phyloP scores from a whole-genome alignment of 1,284 basidiomycete species.

The Uromyces viciae-fabae region DNA sequence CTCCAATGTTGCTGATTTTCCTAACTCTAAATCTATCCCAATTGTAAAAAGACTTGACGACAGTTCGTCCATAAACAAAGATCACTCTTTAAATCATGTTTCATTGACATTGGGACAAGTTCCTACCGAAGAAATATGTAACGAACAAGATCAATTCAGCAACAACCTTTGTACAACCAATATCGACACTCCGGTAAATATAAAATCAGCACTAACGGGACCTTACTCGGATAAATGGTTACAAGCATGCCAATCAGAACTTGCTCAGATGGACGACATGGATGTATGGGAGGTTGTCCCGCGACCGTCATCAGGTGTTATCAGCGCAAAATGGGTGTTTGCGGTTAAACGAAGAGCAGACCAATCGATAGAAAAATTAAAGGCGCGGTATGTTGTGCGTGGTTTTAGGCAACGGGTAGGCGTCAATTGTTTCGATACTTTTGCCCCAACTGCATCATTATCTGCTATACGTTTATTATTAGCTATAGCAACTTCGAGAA shows the following conservation, averaged over 20 bases:
- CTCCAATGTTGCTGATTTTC: neutral
- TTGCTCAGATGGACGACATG: neutral
- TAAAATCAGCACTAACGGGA: neutral
- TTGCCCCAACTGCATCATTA: conserved; percentile 9
- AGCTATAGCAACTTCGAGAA: neutral
- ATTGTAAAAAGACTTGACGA: neutral
- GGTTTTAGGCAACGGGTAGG: neutral
- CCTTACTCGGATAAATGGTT: neutral
- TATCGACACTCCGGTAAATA: neutral
- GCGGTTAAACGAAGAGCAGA: neutral
- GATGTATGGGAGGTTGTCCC: neutral
- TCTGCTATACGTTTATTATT: neutral
- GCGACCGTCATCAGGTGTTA: neutral
- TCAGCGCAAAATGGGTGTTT: neutral
- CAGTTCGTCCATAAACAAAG: neutral
- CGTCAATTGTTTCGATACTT: neutral
- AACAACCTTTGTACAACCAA: neutral
- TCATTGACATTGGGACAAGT: neutral
- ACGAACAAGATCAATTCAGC: neutral
- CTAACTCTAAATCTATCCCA: neutral
- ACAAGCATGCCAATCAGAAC: neutral
- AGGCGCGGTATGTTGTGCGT: neutral
- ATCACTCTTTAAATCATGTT: neutral
- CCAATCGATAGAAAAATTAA: neutral
- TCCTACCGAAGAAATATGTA: neutral